Evolutionary conservation across 768 basidiomycete genomes (phyloP).

Genomic region (Psilocybe azurescens): DNA sequence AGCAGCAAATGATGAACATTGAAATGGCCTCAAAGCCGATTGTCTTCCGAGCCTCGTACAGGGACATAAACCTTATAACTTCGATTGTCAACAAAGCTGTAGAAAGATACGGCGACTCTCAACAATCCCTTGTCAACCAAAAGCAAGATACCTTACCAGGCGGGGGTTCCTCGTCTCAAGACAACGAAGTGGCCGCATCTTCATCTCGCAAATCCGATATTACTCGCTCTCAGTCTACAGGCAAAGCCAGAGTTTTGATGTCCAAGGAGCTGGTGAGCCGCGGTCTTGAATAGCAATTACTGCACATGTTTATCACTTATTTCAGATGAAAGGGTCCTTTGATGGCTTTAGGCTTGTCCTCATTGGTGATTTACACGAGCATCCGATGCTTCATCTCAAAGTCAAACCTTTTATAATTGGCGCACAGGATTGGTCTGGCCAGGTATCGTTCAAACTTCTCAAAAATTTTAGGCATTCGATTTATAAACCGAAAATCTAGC

Average conservation of each 20-base stretch:
- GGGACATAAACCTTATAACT: conserved; percentile 90
- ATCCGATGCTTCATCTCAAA: conserved; percentile 90
- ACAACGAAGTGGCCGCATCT: background rate
- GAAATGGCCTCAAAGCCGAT: conserved; percentile 84
- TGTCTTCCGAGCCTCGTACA: conserved; percentile 93
- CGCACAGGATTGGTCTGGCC: conserved; percentile 93
- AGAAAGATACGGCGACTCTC: conserved; percentile 67
- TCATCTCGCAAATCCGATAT: conserved; percentile 2
- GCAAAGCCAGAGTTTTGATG: conserved; percentile 51
- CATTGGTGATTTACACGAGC: conserved; percentile 94
- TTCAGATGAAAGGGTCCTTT: conserved; percentile 80
- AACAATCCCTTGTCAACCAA: conserved; percentile 25
- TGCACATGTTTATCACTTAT: conserved; percentile 7
- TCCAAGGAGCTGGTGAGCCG: conserved; percentile 80
- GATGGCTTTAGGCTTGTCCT: conserved; percentile 93
- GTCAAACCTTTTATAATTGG: conserved; percentile 83
- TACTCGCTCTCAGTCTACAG: conserved; percentile 26
- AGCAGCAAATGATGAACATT: conserved; percentile 79
- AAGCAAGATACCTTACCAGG: conserved; percentile 2
- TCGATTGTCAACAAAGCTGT: conserved; percentile 87
- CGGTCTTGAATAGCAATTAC: background rate
- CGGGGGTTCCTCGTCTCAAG: background rate
- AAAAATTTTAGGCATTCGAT: background rate
- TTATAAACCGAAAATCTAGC: conserved; percentile 43
- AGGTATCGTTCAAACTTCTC: conserved; percentile 51